Evolutionary conservation across 495 filamentous ascomycete species (phyloP), one percentile per base, ranked within the genome.

Genomic region (Xylaria curta): DNA sequence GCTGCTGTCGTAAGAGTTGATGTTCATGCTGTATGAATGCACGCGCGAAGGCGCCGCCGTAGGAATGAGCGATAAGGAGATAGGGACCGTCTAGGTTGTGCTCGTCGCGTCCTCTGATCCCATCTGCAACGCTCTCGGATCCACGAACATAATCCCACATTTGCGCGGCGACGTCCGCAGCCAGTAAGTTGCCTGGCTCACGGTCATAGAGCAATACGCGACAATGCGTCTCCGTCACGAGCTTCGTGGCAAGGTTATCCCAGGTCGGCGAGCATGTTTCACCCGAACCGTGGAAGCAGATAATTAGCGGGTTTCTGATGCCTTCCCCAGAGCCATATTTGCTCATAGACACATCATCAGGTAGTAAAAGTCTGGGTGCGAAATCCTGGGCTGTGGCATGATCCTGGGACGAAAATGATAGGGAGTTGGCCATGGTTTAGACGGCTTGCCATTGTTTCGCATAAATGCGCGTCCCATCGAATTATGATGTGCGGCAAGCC

Each of bases 1-100:
- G 19, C 46, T 46, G 26, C 46, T 2, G 31, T 4, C 19, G 46
- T 26, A 46, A 38, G 47, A 67, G 9, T 10, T 13, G 2, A 6
- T 7, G 28, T 42, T 67, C 65, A 12, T 67, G 49, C 17, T 67
- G 65, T n/a, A 67, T 10, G 68, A 83, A 87, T 63, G 83, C 81
- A 12, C 86, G 81, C 24, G 84, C 85, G 54, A 89, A 78, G 47
- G 85, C 82, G 5, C 81, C 87, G 15, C 87, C 87, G 58, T 87
- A 89, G 31, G 84, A 87, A 73, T 89, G 87, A 13, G 78, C 85
- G 9, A 85, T 79, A 2, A 89, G 78, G 8, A 87, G 40, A 51
- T 84, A 79, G 3, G 85, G 87, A 1, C 75, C 78, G 2, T 4
- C 33, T 10, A 87, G 72, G 38, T 84, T 81, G 44, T 75, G 56